Conservation (phyloP, 2,329 filamentous ascomycete species). For the Colletotrichum sp. region DNA sequence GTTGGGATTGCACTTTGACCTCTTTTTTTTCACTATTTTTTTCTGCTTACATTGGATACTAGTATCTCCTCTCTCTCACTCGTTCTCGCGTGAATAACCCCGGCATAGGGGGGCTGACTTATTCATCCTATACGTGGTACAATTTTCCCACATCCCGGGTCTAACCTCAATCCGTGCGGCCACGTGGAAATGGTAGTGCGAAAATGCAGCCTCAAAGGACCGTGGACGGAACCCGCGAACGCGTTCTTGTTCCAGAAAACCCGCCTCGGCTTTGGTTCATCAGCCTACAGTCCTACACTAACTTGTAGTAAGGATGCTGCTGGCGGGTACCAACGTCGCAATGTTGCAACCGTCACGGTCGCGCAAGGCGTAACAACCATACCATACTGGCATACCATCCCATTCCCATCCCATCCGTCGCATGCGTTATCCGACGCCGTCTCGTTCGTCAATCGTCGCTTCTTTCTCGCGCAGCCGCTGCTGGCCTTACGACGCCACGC, state of each 20-base stretch:
- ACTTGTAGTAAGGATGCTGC: not conserved
- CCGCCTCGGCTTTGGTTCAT: not conserved
- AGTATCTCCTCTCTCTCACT: not conserved
- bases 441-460: not conserved
- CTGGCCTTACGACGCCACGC: not conserved
- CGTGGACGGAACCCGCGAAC: not conserved
- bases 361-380: not conserved
- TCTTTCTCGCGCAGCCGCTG: not conserved
- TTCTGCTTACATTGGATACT: not conserved
- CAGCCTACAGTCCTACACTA: not conserved
- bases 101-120: not conserved
- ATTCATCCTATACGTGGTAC: not conserved
- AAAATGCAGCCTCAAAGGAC: not conserved
- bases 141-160: slow-evolving; percentile 14
- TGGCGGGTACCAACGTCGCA: not conserved
- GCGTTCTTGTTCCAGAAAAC: slow-evolving; percentile 1
- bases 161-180: slow-evolving; percentile 1
- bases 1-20: not conserved
- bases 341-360: not conserved
- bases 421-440: not conserved
- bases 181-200: not conserved
- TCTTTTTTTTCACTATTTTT: not conserved
- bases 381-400: not conserved
- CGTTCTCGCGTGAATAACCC: not conserved
- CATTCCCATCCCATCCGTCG: not conserved